Conservation (phyloP, 495 filamentous ascomycete species). For the Aspergillus nanangensis region DNA sequence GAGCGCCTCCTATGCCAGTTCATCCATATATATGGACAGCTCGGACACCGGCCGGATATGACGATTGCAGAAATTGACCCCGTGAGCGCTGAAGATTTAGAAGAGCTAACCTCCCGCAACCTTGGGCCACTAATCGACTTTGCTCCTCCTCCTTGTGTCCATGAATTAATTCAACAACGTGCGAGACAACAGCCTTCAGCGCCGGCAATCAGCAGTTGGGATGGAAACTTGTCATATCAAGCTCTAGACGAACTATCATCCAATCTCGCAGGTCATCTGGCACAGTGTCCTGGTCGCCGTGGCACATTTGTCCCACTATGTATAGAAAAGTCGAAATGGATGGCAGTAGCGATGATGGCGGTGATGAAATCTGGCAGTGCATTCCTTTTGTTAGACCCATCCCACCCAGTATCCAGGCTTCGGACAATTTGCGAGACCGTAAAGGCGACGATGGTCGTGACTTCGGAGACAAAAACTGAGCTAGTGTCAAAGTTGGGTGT, state of each 20-base stretch:
- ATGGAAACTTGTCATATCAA: not conserved
- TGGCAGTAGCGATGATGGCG: constrained; percentile 26
- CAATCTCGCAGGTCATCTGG: not conserved
- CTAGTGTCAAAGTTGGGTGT: not conserved
- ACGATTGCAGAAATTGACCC: too few relatives aligned
- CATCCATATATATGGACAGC: not conserved
- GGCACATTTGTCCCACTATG: not conserved
- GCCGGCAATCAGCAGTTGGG: not conserved
- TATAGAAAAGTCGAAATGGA: constrained; percentile 24
- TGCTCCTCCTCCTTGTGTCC: not conserved
- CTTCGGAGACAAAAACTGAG: not conserved
- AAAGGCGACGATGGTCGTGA: not conserved
- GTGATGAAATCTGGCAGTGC: constrained; percentile 31
- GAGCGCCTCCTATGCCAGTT: not conserved
- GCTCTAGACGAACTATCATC: not conserved
- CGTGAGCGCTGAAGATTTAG: too few relatives aligned
- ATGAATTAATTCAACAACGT: not conserved
- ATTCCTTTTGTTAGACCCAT: constrained; percentile 18
- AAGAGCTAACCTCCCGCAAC: too few relatives aligned
- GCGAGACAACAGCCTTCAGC: not conserved
- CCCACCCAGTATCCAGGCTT: constrained; percentile 14
- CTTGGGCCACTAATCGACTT: too few relatives aligned
- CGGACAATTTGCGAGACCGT: constrained; percentile 26
- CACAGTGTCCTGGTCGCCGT: not conserved
- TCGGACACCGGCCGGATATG: not conserved